phyloP scores from a whole-genome alignment of 179 eudicot genomes.

The Silene noctiflora region DNA sequence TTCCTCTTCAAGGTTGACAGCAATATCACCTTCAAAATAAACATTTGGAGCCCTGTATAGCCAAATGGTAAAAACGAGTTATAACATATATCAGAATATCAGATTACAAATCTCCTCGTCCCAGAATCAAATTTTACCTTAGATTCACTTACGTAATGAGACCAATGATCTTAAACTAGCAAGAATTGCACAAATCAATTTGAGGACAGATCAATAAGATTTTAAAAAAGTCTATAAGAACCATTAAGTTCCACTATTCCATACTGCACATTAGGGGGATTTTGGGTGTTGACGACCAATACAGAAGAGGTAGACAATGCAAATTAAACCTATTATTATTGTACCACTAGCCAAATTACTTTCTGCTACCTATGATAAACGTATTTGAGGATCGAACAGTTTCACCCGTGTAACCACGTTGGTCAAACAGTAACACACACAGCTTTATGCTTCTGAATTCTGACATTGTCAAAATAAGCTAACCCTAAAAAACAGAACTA shows the following conservation, averaged over 20 bases:
- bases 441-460: neutral
- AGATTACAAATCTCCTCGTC: neutral
- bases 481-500: neutral
- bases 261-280: too few relatives aligned
- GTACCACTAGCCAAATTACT: neutral
- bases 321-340: too few relatives aligned
- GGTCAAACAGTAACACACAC: neutral
- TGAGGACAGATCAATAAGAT: too few relatives aligned
- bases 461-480: neutral
- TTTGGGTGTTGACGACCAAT: too few relatives aligned
- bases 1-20: slow-evolving; percentile 81
- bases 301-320: too few relatives aligned
- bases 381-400: neutral
- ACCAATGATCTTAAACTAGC: neutral
- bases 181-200: neutral
- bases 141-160: neutral
- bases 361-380: neutral
- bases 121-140: neutral
- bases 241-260: too few relatives aligned
- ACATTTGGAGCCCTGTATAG: slow-evolving; percentile 90
- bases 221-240: too few relatives aligned
- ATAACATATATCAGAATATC: neutral
- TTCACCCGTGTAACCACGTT: neutral
- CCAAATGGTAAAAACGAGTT: neutral
- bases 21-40: slow-evolving; percentile 72